These are phyloP conservation scores for Sicyos baderoa DNA, from an alignment of 306 rosid genomes.

Conservation along the genomic window DNA sequence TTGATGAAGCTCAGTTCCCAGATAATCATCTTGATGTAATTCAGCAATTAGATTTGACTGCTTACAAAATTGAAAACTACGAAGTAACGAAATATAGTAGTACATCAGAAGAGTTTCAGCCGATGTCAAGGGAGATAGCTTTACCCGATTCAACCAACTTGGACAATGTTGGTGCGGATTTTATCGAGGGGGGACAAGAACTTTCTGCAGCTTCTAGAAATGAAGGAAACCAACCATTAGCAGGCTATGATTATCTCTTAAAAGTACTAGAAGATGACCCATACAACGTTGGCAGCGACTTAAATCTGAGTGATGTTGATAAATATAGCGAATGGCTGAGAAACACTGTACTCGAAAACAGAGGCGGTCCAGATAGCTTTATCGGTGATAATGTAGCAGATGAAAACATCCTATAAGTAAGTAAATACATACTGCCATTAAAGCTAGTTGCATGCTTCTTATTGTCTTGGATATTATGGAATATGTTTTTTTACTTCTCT, in stretches of 20 bases:
- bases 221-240: not conserved
- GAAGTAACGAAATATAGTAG: not conserved
- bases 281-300: not conserved
- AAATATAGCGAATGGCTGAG: slow-evolving; percentile 15
- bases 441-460: not conserved
- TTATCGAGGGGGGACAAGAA: not conserved
- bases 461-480: not conserved
- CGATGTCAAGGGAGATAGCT: not conserved
- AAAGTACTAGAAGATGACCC: slow-evolving; percentile 9
- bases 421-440: not conserved
- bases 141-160: not conserved
- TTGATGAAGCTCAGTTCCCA: slow-evolving; percentile 1
- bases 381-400: not conserved
- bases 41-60: not conserved
- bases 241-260: not conserved
- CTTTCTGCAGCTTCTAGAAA: not conserved
- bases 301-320: slow-evolving; percentile 13
- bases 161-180: not conserved
- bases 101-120: not conserved
- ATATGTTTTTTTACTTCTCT: not conserved
- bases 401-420: not conserved
- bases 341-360: not conserved
- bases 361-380: slow-evolving; percentile 11
- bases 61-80: not conserved
- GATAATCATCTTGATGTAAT: slow-evolving; percentile 11